phyloP scores from a whole-genome alignment of 179 eudicot species.

The Nepenthes alata region DNA sequence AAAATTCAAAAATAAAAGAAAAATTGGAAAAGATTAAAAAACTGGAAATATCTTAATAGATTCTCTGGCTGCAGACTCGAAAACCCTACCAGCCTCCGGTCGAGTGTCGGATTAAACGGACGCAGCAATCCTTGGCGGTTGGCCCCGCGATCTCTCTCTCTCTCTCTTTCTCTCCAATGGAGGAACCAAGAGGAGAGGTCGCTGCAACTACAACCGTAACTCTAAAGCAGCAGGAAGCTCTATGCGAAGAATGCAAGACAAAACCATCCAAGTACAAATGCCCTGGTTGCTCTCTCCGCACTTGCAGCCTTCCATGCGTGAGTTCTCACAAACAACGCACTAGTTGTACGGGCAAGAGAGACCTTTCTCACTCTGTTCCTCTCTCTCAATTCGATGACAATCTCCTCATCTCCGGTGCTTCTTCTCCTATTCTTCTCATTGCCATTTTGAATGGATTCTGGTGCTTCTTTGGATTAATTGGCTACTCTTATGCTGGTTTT shows the following conservation, averaged over 20 bases:
- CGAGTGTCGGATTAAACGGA: too few species aligned
- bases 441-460: not conserved
- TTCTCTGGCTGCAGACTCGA: too few species aligned
- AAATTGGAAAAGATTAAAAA: too few species aligned
- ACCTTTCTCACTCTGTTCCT: constrained; percentile 46
- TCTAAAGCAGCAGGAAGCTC: not conserved
- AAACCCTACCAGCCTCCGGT: too few species aligned
- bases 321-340: constrained; percentile 62
- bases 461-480: not conserved
- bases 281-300: constrained; percentile 63
- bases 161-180: constrained; percentile 1
- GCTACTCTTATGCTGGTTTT: not conserved
- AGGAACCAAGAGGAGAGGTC: not conserved
- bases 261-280: constrained; percentile 73
- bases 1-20: too few species aligned
- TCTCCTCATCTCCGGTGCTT: constrained; percentile 59
- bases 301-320: constrained; percentile 82
- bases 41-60: too few species aligned
- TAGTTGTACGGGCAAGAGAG: constrained; percentile 59
- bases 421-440: not conserved
- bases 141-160: too few species aligned
- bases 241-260: constrained; percentile 69
- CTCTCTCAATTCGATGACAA: constrained; percentile 61
- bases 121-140: too few species aligned
- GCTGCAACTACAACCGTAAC: constrained; percentile 1